A percentile compares a stretch with the other conserved stretches of the same genome.
Conservation (phyloP, 2,329 filamentous ascomycete genomes). For the Rutstroemia sp. region DNA sequence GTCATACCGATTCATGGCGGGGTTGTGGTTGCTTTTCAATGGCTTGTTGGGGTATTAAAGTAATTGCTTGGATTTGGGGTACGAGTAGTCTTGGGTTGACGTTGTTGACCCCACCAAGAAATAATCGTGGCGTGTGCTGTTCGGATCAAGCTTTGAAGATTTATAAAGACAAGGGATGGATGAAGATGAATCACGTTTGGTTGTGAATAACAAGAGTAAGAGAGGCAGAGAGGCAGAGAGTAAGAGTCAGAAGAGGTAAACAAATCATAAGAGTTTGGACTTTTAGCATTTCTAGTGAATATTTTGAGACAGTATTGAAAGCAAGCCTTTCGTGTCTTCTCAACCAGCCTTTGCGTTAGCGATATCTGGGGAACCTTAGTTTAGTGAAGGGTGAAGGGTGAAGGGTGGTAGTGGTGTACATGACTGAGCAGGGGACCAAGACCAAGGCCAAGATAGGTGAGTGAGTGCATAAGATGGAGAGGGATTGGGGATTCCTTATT, state of each 20-base stretch:
- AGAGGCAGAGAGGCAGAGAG: too few species aligned
- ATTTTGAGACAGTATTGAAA: background rate
- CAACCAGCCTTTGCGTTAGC: background rate
- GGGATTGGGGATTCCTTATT: too few species aligned
- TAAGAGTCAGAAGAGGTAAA: background rate
- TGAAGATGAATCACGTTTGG: background rate
- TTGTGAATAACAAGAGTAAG: background rate
- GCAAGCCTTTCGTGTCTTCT: too few species aligned
- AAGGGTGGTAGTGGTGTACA: too few species aligned
- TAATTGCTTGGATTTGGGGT: background rate
- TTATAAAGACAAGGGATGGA: background rate
- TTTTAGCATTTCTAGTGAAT: background rate
- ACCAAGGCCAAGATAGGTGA: too few species aligned
- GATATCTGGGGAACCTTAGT: background rate
- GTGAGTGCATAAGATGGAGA: too few species aligned
- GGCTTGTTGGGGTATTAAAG: background rate
- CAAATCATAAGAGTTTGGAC: background rate
- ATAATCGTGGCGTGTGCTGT: background rate
- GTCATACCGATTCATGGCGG: constrained; percentile 43
- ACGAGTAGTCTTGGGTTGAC: background rate
- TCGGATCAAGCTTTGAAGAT: background rate
- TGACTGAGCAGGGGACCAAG: too few species aligned
- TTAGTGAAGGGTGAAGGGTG: background rate
- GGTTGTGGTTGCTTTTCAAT: background rate
- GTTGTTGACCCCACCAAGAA: constrained; percentile 6